Evolutionary conservation across 2,329 filamentous ascomycete species (phyloP).

Genomic region (Fusarium heterosporum): DNA sequence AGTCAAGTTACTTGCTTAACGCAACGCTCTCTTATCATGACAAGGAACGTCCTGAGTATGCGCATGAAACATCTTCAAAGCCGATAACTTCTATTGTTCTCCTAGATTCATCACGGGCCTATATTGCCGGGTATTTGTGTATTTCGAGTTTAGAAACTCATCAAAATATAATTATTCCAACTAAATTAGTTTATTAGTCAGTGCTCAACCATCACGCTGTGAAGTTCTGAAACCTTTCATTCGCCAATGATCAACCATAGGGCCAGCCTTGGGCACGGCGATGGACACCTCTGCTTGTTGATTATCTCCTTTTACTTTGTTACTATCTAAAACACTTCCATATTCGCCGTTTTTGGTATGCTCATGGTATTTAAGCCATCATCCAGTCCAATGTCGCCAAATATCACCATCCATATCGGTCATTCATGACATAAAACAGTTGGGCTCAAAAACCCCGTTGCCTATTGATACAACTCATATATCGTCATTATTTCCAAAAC

Average conservation of each 20-base stretch:
- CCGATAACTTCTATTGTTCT: too few species aligned
- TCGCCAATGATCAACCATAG: not conserved
- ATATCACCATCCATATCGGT: conserved; percentile 3
- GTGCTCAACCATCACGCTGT: too few species aligned
- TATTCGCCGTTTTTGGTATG: conserved; percentile 18
- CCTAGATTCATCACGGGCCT: too few species aligned
- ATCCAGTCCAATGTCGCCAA: conserved; percentile 6
- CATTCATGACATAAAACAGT: conserved; percentile 15
- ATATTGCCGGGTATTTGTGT: too few species aligned
- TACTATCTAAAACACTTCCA: conserved; percentile 17
- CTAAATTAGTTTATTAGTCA: too few species aligned
- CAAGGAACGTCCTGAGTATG: too few species aligned
- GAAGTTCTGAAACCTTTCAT: not conserved
- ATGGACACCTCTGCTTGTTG: not conserved
- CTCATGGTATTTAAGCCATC: conserved; percentile 23
- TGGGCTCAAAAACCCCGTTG: not conserved
- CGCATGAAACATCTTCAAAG: too few species aligned
- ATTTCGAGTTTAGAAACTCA: too few species aligned
- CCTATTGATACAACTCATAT: not conserved
- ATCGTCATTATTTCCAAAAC: conserved; percentile 64
- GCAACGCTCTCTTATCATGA: too few species aligned
- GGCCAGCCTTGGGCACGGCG: not conserved
- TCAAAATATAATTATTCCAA: too few species aligned
- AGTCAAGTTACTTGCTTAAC: too few species aligned
- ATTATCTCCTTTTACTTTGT: conserved; percentile 21